A percentile compares a stretch with the other conserved stretches of the same genome.
Conservation (phyloP, 106 monocot genomes). For the Alisma plantagoaquatica region DNA sequence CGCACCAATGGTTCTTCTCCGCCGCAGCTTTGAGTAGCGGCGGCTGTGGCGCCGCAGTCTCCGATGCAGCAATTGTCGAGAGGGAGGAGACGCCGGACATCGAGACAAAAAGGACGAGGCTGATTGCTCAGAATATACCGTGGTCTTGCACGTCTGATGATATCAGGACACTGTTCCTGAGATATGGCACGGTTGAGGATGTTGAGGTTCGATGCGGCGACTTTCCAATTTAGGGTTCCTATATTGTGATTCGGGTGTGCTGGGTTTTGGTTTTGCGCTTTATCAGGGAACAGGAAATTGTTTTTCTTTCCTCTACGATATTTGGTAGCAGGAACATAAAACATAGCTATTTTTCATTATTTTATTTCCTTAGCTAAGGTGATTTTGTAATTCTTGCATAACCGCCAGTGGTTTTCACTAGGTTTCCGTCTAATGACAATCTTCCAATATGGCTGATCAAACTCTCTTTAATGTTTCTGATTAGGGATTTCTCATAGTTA, state of each 20-base stretch:
- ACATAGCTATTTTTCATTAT: no score
- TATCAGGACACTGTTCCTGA: constrained; percentile 44
- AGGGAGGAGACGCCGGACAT: constrained; percentile 1
- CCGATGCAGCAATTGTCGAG: not conserved
- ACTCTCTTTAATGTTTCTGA: no score
- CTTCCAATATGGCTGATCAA: no score
- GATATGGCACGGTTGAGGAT: constrained; percentile 53
- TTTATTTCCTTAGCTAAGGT: no score
- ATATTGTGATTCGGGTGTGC: no score
- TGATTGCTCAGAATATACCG: constrained; percentile 77
- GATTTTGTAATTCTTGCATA: no score
- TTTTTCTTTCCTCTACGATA: not conserved
- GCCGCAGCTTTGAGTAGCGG: not conserved
- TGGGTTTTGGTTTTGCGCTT: no score
- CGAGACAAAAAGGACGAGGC: constrained; percentile 22
- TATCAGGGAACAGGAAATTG: no score
- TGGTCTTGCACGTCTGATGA: constrained; percentile 61
- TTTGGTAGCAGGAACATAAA: no score
- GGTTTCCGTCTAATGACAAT: no score
- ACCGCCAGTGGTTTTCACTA: no score
- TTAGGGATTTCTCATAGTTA: no score
- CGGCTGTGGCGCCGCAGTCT: not conserved
- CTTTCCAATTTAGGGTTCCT: not conserved
- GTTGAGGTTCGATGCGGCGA: constrained; percentile 44
- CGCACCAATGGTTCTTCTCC: constrained; percentile 14